Evolutionary conservation across 805 yeast genomes (phyloP).

Genomic region (Lachancea sp.): DNA sequence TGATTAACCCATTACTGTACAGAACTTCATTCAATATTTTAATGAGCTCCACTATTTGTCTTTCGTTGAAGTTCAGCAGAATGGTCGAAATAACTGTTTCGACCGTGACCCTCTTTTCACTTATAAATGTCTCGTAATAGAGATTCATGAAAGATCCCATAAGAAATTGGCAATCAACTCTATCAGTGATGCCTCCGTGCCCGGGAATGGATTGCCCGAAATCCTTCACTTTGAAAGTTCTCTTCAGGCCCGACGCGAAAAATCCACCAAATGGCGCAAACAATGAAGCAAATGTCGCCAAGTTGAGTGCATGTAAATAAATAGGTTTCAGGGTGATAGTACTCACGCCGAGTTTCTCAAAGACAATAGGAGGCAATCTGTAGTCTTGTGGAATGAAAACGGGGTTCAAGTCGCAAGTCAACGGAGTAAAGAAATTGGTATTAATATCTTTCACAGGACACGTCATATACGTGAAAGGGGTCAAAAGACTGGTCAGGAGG

Average conservation of each 20-base stretch:
- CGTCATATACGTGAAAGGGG: constrained; percentile 66
- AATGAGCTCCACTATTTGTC: constrained; percentile 59
- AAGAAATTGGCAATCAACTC: constrained; percentile 95
- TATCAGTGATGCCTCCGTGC: constrained; percentile 96
- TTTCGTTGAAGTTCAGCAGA: constrained; percentile 58
- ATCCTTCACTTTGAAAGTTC: constrained; percentile 94
- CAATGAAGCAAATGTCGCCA: constrained; percentile 92
- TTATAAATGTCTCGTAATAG: constrained; percentile 87
- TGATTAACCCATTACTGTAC: constrained; percentile 37
- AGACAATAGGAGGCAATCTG: constrained; percentile 64
- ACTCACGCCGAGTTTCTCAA: constrained; percentile 41
- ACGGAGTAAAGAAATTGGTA: constrained; percentile 51
- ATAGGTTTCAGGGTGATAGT: constrained; percentile 71
- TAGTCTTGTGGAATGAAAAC: constrained; percentile 79
- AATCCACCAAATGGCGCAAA: constrained; percentile 99
- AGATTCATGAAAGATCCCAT: constrained; percentile 95
- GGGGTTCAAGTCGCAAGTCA: constrained; percentile 79
- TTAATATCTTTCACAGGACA: constrained; percentile 78
- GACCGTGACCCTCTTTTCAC: constrained; percentile 62
- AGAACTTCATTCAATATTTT: constrained; percentile 40
- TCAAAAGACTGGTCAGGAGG: constrained; percentile 54
- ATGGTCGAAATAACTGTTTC: constrained; percentile 72
- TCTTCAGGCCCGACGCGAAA: constrained; percentile 94
- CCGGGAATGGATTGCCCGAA: constrained; percentile 99
- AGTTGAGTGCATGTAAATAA: constrained; percentile 76